Conservation (phyloP, 2,329 filamentous ascomycete genomes). For the Gaeumannomyces sp. region DNA sequence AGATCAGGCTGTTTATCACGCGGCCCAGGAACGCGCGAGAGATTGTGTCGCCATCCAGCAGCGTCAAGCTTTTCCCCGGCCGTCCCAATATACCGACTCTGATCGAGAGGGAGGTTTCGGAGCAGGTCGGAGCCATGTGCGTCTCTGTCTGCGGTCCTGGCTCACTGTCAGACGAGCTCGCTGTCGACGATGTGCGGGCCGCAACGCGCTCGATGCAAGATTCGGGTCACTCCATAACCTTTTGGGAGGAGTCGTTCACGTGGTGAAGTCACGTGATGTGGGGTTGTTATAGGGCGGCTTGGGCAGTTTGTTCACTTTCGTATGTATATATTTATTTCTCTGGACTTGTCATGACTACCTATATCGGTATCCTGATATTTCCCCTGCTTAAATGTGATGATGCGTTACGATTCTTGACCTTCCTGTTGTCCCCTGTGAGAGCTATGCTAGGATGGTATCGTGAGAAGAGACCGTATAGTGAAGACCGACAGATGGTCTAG, state of each 20-base stretch:
- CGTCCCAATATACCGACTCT: constrained; percentile 76
- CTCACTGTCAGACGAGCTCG: constrained; percentile 64
- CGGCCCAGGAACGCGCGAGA: constrained; percentile 78
- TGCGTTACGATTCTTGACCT: too few relatives aligned
- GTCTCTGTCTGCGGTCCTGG: constrained; percentile 78
- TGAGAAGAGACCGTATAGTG: too few relatives aligned
- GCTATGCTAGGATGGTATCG: too few relatives aligned
- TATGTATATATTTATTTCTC: too few relatives aligned
- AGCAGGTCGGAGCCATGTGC: constrained; percentile 81
- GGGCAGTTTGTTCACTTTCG: too few relatives aligned
- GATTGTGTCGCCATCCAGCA: constrained; percentile 67
- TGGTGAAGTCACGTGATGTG: constrained; percentile 33
- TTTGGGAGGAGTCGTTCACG: constrained; percentile 72
- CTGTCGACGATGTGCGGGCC: constrained; percentile 70
- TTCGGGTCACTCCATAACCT: constrained; percentile 58
- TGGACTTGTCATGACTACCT: too few relatives aligned
- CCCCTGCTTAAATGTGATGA: too few relatives aligned
- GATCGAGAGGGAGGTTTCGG: constrained; percentile 73
- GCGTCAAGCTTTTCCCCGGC: constrained; percentile 88
- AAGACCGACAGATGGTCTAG: too few relatives aligned
- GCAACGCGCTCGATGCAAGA: constrained; percentile 61
- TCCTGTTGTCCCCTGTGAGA: too few relatives aligned
- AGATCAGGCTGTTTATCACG: constrained; percentile 86
- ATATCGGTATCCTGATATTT: too few relatives aligned
- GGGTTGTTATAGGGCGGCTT: too few relatives aligned